Percentiles rank a stretch among this genome's conserved stretches.
phyloP scores from a whole-genome alignment of 768 basidiomycete genomes.

The Wakefieldia striispora region DNA sequence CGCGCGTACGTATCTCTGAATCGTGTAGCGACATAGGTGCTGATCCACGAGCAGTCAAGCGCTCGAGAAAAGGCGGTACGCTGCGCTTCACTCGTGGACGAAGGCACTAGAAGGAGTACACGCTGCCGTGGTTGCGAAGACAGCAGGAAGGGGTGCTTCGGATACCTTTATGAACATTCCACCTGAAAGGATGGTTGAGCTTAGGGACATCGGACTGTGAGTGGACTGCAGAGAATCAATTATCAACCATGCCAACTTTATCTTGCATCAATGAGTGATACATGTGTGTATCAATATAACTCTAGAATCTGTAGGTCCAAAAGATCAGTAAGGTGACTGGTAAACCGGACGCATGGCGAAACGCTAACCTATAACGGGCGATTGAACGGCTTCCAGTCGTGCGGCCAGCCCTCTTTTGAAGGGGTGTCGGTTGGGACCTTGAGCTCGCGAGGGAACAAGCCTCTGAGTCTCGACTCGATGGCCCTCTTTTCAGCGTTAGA shows the following conservation, averaged over 20 bases:
- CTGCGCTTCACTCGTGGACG: slow-evolving; percentile 79
- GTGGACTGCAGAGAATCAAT: slow-evolving; percentile 7
- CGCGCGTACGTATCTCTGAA: slow-evolving; percentile 52
- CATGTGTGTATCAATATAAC: not conserved
- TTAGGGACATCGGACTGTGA: slow-evolving; percentile 29
- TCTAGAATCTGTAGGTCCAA: not conserved
- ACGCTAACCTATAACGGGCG: slow-evolving; percentile 39
- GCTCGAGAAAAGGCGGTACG: slow-evolving; percentile 83
- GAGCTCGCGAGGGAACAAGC: slow-evolving; percentile 85
- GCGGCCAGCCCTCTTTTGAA: slow-evolving; percentile 77
- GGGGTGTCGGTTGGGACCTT: slow-evolving; percentile 86
- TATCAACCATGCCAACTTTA: not conserved
- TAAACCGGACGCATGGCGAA: slow-evolving; percentile 1
- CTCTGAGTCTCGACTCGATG: slow-evolving; percentile 73
- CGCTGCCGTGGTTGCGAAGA: slow-evolving; percentile 71
- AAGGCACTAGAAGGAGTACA: slow-evolving; percentile 78
- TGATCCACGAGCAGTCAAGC: slow-evolving; percentile 60
- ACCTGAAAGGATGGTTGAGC: slow-evolving; percentile 31
- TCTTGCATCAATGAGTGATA: slow-evolving; percentile 1
- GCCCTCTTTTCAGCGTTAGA: slow-evolving; percentile 66
- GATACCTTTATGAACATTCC: slow-evolving; percentile 35
- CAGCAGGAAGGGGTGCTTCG: slow-evolving; percentile 37
- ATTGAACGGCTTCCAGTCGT: slow-evolving; percentile 75
- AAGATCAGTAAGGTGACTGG: not conserved
- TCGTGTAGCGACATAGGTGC: not conserved